Evolutionary conservation across 768 basidiomycete genomes (phyloP), one percentile per base, ranked within the genome.

Genomic region (Cubamyces sp.): DNA sequence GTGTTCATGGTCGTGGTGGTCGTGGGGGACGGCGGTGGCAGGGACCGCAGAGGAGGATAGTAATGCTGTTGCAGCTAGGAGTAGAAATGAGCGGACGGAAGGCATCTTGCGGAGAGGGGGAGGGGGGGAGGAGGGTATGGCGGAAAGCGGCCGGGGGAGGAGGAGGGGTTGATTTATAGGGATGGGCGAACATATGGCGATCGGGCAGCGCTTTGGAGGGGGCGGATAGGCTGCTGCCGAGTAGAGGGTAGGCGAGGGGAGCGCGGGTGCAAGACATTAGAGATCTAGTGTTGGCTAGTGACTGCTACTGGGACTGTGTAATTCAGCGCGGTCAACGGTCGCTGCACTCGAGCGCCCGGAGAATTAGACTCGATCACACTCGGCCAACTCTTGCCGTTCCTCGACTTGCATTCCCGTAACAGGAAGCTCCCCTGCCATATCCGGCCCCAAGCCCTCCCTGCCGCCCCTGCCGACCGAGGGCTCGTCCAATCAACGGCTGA

Each of bases 11-110:
- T 59, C 68, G 41, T 68, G 60, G 51, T 69, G 65, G 47, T 60
- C 50, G 34, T 64, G 62, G n/a, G 65, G 54, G 56, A 62, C 58
- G 40, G 64, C 39, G 65, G 67, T 57, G 48, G 54, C 40, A 28
- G 57, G 46, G 67, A 64, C 59, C 47, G 42, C n/a, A 2, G 58
- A 30, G 45, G 62, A n/a, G 50, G 59, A 52, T 26, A 54, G 47
- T 57, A 48, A 30, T 37, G 60, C 47, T 46, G 40, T 14, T 5
- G 57, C 57, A 42, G 57, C 57, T 21, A 40, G 52, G 69, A 75
- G 64, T 46, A 78, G 77, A 19, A 76, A 28, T 78, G 79, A 64
- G 82, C 77, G 64, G 82, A 81, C 28, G 68, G 60, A 48, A 80
- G 83, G 58, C 45, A 50, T 52, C 23, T 42, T 39, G 55, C 19